These are phyloP conservation scores for Uromyces viciae-fabae DNA, from an alignment of 1,284 basidiomycete genomes.

Conservation along the genomic window DNA sequence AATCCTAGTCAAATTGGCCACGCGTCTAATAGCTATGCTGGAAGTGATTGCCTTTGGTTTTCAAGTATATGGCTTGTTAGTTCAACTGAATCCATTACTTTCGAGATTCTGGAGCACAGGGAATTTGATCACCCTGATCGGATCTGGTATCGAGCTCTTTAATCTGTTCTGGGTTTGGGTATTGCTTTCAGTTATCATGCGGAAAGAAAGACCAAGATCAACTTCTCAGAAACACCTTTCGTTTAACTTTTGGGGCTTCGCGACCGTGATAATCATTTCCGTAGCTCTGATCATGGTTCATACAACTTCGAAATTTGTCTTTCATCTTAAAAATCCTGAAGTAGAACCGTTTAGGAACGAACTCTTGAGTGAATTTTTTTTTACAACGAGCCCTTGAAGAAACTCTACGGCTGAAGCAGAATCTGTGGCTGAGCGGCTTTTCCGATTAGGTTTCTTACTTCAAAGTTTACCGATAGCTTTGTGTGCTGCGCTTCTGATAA, in stretches of 20 bases:
- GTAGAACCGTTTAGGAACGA: conserved; percentile 2
- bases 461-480: conserved; percentile 4
- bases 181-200: not conserved
- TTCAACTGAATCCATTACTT: conserved; percentile 5
- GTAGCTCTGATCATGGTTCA: not conserved
- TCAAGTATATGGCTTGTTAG: not conserved
- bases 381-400: not conserved
- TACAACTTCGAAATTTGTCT: not conserved
- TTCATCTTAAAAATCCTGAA: not conserved
- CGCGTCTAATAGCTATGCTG: not conserved
- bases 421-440: not conserved
- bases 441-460: not conserved
- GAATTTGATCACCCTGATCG: not conserved
- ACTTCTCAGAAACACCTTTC: not conserved
- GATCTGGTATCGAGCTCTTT: not conserved
- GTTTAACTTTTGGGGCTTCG: not conserved
- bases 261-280: not conserved
- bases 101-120: not conserved
- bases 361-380: not conserved
- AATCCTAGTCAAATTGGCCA: not conserved
- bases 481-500: not conserved
- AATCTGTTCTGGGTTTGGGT: not conserved
- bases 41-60: not conserved
- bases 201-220: not conserved
- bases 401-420: not conserved